phyloP scores from a whole-genome alignment of 768 basidiomycete genomes.

The Leucocoprinus sp. region DNA sequence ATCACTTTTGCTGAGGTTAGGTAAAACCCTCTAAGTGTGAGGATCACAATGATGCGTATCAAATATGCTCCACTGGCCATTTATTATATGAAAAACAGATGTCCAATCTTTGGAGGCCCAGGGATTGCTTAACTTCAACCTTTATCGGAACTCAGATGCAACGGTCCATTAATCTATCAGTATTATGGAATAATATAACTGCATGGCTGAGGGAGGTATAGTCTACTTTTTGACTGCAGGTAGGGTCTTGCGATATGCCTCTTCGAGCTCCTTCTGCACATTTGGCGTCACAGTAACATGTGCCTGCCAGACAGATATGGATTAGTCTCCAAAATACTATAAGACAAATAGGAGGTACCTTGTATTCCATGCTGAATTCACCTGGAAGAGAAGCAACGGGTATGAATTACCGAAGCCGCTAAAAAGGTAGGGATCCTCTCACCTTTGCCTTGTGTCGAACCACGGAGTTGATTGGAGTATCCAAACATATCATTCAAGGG shows the following conservation, averaged over 20 bases:
- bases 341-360: background rate
- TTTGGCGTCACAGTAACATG: conserved; percentile 82
- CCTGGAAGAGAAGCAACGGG: conserved; percentile 4
- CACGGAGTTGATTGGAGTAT: conserved; percentile 88
- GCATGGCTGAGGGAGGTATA: too few species aligned
- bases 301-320: conserved; percentile 29
- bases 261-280: conserved; percentile 83
- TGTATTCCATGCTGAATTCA: conserved; percentile 10
- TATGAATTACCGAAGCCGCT: conserved; percentile 47
- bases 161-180: too few species aligned
- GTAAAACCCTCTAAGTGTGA: too few species aligned
- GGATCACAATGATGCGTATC: too few species aligned
- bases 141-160: too few species aligned
- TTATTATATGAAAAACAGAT: too few species aligned
- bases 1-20: too few species aligned
- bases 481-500: conserved; percentile 98
- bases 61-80: too few species aligned
- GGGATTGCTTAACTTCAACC: too few species aligned
- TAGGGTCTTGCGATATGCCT: conserved; percentile 75
- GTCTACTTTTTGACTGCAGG: conserved; percentile 61
- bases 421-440: conserved; percentile 43
- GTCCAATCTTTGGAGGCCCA: too few species aligned
- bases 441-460: conserved; percentile 95
- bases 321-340: background rate
- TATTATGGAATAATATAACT: too few species aligned